These are phyloP conservation scores for Coemansia erecta DNA, from an alignment of 192 early-diverging fungal species.

Conservation along the genomic window DNA sequence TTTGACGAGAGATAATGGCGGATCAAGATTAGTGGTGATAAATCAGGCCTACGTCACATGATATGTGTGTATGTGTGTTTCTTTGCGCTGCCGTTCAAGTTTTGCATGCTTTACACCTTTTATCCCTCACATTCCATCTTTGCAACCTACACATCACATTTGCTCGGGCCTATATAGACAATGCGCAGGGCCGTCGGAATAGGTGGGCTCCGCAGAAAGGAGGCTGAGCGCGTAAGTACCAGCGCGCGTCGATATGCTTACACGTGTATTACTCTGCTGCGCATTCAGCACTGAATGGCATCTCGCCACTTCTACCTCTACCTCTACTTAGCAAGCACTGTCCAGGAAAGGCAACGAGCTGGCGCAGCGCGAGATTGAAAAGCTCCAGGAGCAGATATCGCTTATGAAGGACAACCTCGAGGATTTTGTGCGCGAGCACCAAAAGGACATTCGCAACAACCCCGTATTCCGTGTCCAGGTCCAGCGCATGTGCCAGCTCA, in stretches of 20 bases:
- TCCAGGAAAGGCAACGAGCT: conserved; percentile 45
- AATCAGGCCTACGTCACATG: neutral
- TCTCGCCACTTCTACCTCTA: neutral
- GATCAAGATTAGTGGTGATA: too few species aligned
- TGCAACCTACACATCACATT: neutral
- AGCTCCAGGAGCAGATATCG: conserved; percentile 67
- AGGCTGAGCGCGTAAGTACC: conserved; percentile 42
- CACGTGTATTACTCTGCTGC: too few species aligned
- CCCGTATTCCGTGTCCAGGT: conserved; percentile 86
- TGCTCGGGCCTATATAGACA: neutral
- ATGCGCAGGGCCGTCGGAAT: conserved; percentile 55
- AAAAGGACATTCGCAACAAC: conserved; percentile 83
- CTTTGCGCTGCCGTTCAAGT: too few species aligned
- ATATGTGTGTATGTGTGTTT: neutral
- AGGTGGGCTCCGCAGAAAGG: conserved; percentile 55
- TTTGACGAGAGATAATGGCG: too few species aligned
- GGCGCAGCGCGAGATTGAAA: conserved; percentile 52
- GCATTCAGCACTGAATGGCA: neutral
- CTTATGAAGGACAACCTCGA: conserved; percentile 81
- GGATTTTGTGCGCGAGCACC: conserved; percentile 81
- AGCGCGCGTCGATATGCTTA: neutral
- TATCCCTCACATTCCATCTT: neutral
- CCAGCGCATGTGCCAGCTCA: conserved; percentile 87
- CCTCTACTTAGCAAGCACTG: conserved; percentile 15
- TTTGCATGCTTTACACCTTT: neutral